phyloP scores from a whole-genome alignment of 148 eudicot species.

The Bassia scoparia region DNA sequence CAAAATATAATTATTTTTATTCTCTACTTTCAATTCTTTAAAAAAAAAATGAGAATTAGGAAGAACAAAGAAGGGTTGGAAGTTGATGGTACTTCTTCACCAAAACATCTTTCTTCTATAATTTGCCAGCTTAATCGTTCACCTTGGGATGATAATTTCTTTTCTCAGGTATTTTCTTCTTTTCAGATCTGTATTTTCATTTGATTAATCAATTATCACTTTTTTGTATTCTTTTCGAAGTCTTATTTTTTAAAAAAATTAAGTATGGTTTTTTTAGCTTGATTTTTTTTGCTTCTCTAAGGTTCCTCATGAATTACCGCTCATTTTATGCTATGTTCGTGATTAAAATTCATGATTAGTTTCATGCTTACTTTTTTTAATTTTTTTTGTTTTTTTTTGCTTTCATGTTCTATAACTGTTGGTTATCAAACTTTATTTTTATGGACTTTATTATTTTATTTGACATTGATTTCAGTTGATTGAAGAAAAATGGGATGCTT shows the following conservation, averaged over 20 bases:
- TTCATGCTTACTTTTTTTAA: neutral
- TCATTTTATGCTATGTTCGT: neutral
- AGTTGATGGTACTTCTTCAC: neutral
- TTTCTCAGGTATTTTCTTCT: slow-evolving; percentile 20
- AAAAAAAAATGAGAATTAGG: slow-evolving; percentile 19
- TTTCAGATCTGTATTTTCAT: neutral
- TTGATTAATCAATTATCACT: neutral
- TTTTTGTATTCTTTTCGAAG: neutral
- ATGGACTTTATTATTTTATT: neutral
- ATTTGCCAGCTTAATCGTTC: slow-evolving; percentile 36
- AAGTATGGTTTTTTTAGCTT: slow-evolving; percentile 25
- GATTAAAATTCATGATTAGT: slow-evolving; percentile 10
- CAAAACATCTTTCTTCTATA: slow-evolving; percentile 10
- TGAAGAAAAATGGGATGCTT: slow-evolving; percentile 38
- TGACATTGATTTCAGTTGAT: slow-evolving; percentile 16
- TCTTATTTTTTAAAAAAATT: neutral
- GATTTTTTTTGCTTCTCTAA: slow-evolving; percentile 3
- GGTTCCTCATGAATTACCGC: neutral
- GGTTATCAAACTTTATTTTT: neutral
- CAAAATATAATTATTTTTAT: no score
- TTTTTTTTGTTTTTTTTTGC: neutral
- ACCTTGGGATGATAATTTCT: slow-evolving; percentile 31
- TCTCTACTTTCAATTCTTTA: no score
- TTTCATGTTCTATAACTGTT: neutral
- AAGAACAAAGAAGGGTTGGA: neutral